A percentile compares a stretch with the other conserved stretches of the same genome.
Evolutionary conservation across 2,329 filamentous ascomycete species (phyloP).

Genomic region (Beauveria varroae): DNA sequence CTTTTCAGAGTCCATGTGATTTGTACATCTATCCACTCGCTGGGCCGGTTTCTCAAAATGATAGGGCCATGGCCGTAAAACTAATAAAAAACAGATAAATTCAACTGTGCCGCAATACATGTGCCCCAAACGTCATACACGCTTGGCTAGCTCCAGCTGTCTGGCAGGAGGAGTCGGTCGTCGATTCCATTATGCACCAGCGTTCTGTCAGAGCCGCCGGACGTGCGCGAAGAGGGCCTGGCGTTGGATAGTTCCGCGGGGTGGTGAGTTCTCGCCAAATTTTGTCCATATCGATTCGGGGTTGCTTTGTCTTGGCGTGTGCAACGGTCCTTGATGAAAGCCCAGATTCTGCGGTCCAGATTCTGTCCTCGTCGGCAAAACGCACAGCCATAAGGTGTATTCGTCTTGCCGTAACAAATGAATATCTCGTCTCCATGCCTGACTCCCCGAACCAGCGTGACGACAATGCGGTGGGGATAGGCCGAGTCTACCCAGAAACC

Average conservation of each 20-base stretch:
- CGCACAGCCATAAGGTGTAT: constrained; percentile 21
- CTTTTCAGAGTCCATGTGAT: neutral
- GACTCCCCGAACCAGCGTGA: constrained; percentile 16
- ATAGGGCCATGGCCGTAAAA: constrained; percentile 11
- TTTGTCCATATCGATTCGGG: neutral
- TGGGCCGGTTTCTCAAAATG: neutral
- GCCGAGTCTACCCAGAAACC: constrained; percentile 11
- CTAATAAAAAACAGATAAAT: constrained; percentile 14
- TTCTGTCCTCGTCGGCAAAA: constrained; percentile 11
- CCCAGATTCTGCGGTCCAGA: neutral
- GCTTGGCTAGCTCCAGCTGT: neutral
- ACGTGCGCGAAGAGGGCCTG: too few species aligned
- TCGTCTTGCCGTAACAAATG: constrained; percentile 27
- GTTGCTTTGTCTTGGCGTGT: neutral
- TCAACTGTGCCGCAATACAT: constrained; percentile 1
- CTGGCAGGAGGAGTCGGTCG: neutral
- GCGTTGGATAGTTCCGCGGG: neutral
- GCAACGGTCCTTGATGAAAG: neutral
- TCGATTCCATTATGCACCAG: neutral
- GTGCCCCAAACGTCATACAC: neutral
- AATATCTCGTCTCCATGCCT: constrained; percentile 26
- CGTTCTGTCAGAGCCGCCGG: too few species aligned
- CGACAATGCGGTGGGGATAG: constrained; percentile 13
- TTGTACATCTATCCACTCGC: constrained; percentile 2
- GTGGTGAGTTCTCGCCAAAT: neutral